Evolutionary conservation across 2,329 filamentous ascomycete genomes (phyloP), one percentile per base, ranked within the genome.

Genomic region (Claviceps sp.): DNA sequence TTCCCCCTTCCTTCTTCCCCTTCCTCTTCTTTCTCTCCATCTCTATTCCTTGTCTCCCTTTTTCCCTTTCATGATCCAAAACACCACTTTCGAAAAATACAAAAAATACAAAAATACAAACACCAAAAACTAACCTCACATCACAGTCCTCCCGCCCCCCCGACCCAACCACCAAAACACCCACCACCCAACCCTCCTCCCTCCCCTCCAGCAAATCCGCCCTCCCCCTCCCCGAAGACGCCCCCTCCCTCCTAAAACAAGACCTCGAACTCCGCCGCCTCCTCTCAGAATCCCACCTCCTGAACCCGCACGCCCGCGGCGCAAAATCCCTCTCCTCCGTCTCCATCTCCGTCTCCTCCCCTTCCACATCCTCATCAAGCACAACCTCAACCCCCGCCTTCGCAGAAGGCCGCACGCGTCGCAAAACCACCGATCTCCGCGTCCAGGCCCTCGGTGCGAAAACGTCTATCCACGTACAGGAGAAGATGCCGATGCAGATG

Each of bases 261-360:
- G 93, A 97, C 66, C 81, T 95, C 51, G 90, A 88, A 41, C 81
- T 98, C 14, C 91, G 96, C 66, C 84, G 89, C 47, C 81, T 98
- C 42, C 81, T 98, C 53, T 78, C 84, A 59, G 93, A 98, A 74
- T 96, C 90, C 0, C 89, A 95, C 68, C 83, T 97, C 55, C 81
- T 97, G 53, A 56, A 62, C 13, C 62, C 66, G 14, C 72, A 78
- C 1, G 72, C 76, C 3, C n/a, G 24, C 6, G 74, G 77, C 45
- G 73, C 76, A 18, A 53, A 52, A n/a, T 62, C 66, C 54, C 63
- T 65, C 55, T 61, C 65, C 45, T 72, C 77, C 22, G 63, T 67
- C 49, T 22, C 20, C n/a, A n/a, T 67, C 14, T 62, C 67, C 52
- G 64, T 67, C 49, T 22, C 20, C 3, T 22, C 20, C 20, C 20